Evolutionary conservation across 495 filamentous ascomycete species (phyloP).

Genomic region (Penicillium soppii): DNA sequence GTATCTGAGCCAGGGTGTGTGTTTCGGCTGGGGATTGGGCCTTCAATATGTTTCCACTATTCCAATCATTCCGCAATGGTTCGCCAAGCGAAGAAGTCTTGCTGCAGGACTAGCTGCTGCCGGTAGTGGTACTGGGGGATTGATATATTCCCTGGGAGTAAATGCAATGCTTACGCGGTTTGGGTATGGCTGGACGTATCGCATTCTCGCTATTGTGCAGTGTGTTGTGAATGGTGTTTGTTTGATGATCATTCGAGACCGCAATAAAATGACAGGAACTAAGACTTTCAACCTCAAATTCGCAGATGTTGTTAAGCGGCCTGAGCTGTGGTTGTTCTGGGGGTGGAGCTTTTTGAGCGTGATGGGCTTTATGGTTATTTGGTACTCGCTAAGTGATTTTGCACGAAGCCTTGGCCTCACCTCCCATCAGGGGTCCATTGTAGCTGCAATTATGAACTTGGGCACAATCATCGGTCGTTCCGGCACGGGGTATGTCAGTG

Average conservation of each 20-base stretch:
- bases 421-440: neutral
- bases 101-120: conserved; percentile 69
- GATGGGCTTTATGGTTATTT: neutral
- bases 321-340: neutral
- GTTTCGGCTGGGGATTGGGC: conserved; percentile 70
- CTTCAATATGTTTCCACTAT: conserved; percentile 63
- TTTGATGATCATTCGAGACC: neutral
- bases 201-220: neutral
- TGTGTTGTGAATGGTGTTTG: neutral
- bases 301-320: conserved; percentile 1
- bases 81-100: conserved; percentile 59
- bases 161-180: conserved; percentile 39
- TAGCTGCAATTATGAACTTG: neutral
- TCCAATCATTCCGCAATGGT: conserved; percentile 72
- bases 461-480: neutral
- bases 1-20: conserved; percentile 68
- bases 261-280: neutral
- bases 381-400: neutral
- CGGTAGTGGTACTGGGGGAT: conserved; percentile 68
- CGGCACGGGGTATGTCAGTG: neutral
- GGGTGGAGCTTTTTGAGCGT: neutral
- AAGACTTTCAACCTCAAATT: neutral
- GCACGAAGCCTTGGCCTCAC: neutral
- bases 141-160: conserved; percentile 47
- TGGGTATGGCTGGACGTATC: neutral